A percentile compares a stretch with the other conserved stretches of the same genome.
phyloP scores from a whole-genome alignment of 129 eudicot genomes.

The Scalesia atractyloides region DNA sequence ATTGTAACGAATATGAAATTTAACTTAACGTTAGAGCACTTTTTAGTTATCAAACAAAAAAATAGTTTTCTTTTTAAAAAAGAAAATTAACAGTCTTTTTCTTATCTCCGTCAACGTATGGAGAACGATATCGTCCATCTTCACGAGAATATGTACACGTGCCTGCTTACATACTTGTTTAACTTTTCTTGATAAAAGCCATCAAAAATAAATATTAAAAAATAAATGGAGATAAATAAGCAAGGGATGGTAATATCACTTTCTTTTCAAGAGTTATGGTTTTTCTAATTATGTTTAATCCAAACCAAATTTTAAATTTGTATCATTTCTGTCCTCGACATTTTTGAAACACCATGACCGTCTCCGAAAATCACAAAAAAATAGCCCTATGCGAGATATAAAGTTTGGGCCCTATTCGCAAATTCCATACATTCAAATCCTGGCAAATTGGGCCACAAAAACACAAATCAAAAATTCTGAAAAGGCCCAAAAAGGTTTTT shows the following conservation, averaged over 20 bases:
- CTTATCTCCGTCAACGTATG: slow-evolving; percentile 15
- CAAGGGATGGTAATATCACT: slow-evolving; percentile 4
- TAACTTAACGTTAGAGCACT: not conserved
- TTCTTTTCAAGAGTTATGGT: not conserved
- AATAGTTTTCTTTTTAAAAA: not conserved
- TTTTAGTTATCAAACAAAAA: slow-evolving; percentile 15
- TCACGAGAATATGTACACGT: slow-evolving; percentile 9
- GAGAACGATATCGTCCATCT: slow-evolving; percentile 16
- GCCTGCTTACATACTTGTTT: slow-evolving; percentile 20
- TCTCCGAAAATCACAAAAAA: too few species aligned
- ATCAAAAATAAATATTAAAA: not conserved
- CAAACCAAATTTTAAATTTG: too few species aligned
- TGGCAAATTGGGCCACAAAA: too few species aligned
- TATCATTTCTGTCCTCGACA: too few species aligned
- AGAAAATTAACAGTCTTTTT: slow-evolving; percentile 13
- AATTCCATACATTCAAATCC: too few species aligned
- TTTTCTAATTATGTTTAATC: too few species aligned
- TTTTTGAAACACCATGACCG: too few species aligned
- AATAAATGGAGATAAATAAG: not conserved
- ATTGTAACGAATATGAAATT: slow-evolving; percentile 6
- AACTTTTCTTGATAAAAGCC: slow-evolving; percentile 1
- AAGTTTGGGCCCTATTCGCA: too few species aligned
- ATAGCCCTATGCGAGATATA: too few species aligned
- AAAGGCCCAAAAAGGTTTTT: too few species aligned
- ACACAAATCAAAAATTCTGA: too few species aligned